Evolutionary conservation across 192 early-diverging fungal genomes (phyloP).

Genomic region (Podila epigama): DNA sequence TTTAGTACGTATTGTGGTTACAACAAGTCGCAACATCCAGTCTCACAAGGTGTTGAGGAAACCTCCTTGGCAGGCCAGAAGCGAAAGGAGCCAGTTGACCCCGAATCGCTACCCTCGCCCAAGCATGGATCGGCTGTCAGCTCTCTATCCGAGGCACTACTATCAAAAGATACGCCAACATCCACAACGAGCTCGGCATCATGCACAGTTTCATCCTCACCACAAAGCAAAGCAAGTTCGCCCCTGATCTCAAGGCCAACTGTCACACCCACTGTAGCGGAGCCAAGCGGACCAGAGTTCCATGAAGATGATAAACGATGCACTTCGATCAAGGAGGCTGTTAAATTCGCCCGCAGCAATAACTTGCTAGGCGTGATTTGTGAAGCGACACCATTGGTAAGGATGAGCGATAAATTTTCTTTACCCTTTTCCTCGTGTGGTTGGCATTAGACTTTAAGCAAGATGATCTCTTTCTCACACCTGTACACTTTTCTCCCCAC

Average conservation of each 20-base stretch:
- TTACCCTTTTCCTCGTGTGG: not conserved
- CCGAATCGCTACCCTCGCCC: conserved; percentile 35
- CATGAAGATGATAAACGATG: conserved; percentile 56
- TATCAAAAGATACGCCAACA: too few species aligned
- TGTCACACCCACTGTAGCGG: not conserved
- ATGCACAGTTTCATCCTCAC: not conserved
- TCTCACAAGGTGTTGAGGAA: not conserved
- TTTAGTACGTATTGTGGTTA: conserved; percentile 87
- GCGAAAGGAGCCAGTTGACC: conserved; percentile 40
- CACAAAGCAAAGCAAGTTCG: conserved; percentile 8
- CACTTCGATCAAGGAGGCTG: conserved; percentile 90
- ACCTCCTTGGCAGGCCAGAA: conserved; percentile 2
- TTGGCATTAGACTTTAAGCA: not conserved
- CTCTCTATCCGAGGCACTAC: conserved; percentile 34
- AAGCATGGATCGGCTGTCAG: conserved; percentile 17
- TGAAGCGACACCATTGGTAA: conserved; percentile 87
- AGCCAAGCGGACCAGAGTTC: conserved; percentile 28
- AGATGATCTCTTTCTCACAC: not conserved
- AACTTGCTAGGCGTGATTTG: conserved; percentile 95
- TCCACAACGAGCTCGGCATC: conserved; percentile 19
- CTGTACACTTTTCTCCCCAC: not conserved
- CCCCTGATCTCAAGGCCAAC: conserved; percentile 21
- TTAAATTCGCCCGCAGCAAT: conserved; percentile 91
- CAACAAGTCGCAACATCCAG: conserved; percentile 31
- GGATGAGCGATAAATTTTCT: conserved; percentile 7